Evolutionary conservation across 2,329 filamentous ascomycete genomes (phyloP), one percentile per base, ranked within the genome.

Genomic region (Lecanicillium sp.): DNA sequence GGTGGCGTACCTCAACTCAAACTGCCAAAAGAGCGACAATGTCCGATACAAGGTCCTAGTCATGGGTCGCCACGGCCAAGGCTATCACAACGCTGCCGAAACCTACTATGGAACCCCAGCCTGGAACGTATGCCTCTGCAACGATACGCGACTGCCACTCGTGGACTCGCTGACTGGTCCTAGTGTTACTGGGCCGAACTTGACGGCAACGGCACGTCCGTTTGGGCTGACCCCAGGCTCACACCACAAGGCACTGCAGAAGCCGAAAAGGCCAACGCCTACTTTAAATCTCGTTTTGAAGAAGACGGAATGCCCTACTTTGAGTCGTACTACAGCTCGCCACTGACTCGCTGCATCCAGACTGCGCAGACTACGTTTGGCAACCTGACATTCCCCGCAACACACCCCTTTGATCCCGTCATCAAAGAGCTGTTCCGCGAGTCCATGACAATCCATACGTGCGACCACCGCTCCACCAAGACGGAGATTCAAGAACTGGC

Each of bases 21-120:
- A 54, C 19, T 56, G 58, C 37, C 37, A 40, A 22, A 49, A 54
- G 4, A 54, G 67, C n/a, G 54, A 57, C 9, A 67, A 63, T 35
- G 67, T 70, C 12, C 60, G 67, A 20, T 85, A 83, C 63, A 80
- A 82, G 50, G 65, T 87, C 9, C 53, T 86, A 20, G 80, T 80
- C 56, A 66, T 84, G 55, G 80, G 75, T 3, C 75, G 83, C 29
- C 83, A 86, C 51, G 83, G 82, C 16, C 72, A 86, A 57, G 82
- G 82, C 11, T 75, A 63, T 48, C 73, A 78, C 46, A 79, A 78
- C 46, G 68, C 67, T 6, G 80, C 80, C 12, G 77, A 84, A 57
- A 63, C 65, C 19, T 80, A 68, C 54, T 85, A 82, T 48, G 80
- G 80, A 33, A 84, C 79, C 0, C 71, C 75, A 2, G 75, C 74